Evolutionary conservation across 257 asterid species (phyloP).

Genomic region (Solanum gracilifrons): DNA sequence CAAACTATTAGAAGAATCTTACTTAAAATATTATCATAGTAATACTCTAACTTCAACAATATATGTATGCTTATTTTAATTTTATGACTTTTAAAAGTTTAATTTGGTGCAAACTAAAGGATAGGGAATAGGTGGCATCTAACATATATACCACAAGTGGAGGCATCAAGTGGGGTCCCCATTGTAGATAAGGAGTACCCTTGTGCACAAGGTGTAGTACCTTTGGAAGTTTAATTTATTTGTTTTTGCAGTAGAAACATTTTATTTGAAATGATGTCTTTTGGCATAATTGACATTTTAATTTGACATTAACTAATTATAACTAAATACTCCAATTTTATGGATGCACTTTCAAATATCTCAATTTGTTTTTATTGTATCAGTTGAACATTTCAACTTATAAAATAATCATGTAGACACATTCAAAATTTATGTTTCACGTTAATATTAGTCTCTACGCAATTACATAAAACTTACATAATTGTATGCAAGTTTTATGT

Average conservation of each 20-base stretch:
- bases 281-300: neutral
- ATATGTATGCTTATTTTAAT: no score
- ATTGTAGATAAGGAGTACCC: neutral
- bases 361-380: no score
- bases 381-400: neutral
- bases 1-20: neutral
- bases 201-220: neutral
- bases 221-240: no score
- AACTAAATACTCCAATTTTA: neutral
- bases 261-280: no score
- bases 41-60: no score
- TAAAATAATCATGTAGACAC: neutral
- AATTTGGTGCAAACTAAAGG: neutral
- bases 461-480: no score
- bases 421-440: no score
- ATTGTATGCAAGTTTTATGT: no score
- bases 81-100: neutral
- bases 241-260: no score
- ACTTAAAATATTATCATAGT: neutral
- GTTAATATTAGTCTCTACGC: neutral
- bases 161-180: neutral
- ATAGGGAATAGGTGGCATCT: neutral
- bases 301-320: neutral
- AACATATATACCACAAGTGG: neutral
- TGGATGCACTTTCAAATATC: rapidly evolving